These are phyloP conservation scores for Ceratobasidium sp. DNA, from an alignment of 1,284 basidiomycete genomes.

Conservation along the genomic window DNA sequence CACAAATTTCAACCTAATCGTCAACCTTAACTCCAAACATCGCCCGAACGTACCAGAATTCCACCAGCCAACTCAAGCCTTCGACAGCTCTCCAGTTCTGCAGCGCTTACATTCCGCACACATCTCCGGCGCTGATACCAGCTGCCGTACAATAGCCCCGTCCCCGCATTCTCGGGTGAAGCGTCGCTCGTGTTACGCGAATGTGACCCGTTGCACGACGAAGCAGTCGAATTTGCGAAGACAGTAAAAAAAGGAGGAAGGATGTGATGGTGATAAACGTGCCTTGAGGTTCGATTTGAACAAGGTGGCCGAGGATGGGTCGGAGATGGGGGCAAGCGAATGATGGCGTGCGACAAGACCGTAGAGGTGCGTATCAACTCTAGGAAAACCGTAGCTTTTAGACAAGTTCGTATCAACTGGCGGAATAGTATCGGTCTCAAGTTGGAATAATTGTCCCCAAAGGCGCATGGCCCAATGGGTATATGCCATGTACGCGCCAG, in stretches of 20 bases:
- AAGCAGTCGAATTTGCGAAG: constrained; percentile 1
- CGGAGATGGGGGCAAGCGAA: neutral
- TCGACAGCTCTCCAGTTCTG: neutral
- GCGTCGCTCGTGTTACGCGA: constrained; percentile 17
- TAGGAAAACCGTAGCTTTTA: neutral
- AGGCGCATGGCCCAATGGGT: neutral
- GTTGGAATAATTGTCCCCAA: neutral
- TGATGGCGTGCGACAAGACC: constrained; percentile 14
- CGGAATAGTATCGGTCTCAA: neutral
- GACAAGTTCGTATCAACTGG: neutral
- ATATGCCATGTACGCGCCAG: neutral
- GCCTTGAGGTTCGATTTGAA: constrained; percentile 12
- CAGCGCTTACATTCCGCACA: neutral
- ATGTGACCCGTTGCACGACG: constrained; percentile 14
- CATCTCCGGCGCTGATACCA: neutral
- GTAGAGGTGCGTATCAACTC: neutral
- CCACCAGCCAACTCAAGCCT: neutral
- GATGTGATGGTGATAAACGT: constrained; percentile 6
- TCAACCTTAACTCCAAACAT: neutral
- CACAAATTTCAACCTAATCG: constrained; percentile 10
- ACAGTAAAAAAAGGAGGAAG: constrained; percentile 7
- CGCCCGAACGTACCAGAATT: neutral
- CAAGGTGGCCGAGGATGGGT: neutral
- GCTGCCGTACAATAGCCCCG: neutral
- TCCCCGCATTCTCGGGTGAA: constrained; percentile 6